Percentiles rank a stretch among this genome's conserved stretches.
phyloP scores from a whole-genome alignment of 768 basidiomycete species.

The Amanita jacksonii region DNA sequence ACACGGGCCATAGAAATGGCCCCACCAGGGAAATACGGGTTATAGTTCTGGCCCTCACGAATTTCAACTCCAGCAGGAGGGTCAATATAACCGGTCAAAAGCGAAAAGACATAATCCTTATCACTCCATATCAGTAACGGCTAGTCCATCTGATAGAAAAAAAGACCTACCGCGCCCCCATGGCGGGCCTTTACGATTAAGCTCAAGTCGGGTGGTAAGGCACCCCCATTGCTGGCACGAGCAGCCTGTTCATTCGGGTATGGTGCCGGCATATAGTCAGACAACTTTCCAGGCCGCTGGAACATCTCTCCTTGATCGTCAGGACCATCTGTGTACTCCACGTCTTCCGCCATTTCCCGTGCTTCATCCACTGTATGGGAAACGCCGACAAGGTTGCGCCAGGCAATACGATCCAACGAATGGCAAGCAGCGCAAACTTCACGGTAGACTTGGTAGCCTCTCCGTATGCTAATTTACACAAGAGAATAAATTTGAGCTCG shows the following conservation, averaged over 20 bases:
- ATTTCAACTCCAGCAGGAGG: conserved; percentile 92
- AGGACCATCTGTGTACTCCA: conserved; percentile 95
- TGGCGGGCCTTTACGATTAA: conserved; percentile 98
- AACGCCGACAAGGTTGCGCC: conserved; percentile 98
- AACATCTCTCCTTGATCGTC: conserved; percentile 97
- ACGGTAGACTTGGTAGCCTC: conserved; percentile 95
- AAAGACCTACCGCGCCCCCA: conserved; percentile 74
- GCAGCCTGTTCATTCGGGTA: conserved; percentile 99
- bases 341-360: conserved; percentile 88
- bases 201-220: conserved; percentile 93
- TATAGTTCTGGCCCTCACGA: conserved; percentile 98
- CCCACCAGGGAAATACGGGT: conserved; percentile 98
- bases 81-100: conserved; percentile 94
- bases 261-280: conserved; percentile 91
- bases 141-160: not conserved
- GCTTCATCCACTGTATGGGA: conserved; percentile 91
- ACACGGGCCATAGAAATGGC: conserved; percentile 98
- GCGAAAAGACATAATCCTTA: conserved; percentile 94
- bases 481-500: not conserved
- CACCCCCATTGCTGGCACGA: conserved; percentile 87
- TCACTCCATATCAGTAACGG: conserved; percentile 1
- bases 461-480: conserved; percentile 60
- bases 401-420: conserved; percentile 97
- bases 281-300: conserved; percentile 94
- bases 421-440: conserved; percentile 99